phyloP scores from a whole-genome alignment of 2,329 filamentous ascomycete species.

The Ophiostoma sp. region DNA sequence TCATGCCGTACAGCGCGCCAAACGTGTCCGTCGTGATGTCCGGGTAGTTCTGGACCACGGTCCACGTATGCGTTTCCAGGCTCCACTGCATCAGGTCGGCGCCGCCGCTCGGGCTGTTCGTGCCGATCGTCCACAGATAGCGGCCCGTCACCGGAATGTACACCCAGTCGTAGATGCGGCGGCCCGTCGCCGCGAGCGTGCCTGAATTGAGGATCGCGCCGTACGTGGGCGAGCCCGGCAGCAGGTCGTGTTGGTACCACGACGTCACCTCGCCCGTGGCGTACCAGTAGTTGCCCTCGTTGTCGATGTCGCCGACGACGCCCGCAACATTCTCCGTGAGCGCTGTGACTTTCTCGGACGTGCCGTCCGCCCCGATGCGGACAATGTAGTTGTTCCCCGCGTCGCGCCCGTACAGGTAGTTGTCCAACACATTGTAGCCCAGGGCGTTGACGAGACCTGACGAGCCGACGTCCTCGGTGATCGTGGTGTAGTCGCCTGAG shows the following conservation, averaged over 20 bases:
- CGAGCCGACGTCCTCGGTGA: slow-evolving; percentile 20
- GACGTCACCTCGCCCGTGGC: background rate
- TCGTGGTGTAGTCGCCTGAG: slow-evolving; percentile 11
- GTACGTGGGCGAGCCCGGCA: slow-evolving; percentile 23
- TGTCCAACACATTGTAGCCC: slow-evolving; percentile 30
- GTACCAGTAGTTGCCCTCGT: slow-evolving; percentile 26
- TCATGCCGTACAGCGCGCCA: slow-evolving; percentile 24
- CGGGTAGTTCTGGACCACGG: slow-evolving; percentile 20
- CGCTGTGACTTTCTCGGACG: background rate
- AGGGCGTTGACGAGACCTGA: slow-evolving; percentile 27
- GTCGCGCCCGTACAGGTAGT: slow-evolving; percentile 29
- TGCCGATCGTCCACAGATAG: slow-evolving; percentile 20
- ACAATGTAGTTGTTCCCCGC: slow-evolving; percentile 21
- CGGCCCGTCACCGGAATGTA: slow-evolving; percentile 19
- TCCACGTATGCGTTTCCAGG: slow-evolving; percentile 21
- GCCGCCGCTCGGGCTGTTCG: background rate
- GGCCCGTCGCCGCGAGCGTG: slow-evolving; percentile 1
- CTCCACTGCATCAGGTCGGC: slow-evolving; percentile 22
- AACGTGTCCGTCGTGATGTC: background rate
- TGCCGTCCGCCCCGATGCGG: slow-evolving; percentile 28
- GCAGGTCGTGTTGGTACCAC: slow-evolving; percentile 23
- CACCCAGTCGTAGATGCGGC: slow-evolving; percentile 20
- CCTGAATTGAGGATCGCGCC: slow-evolving; percentile 13
- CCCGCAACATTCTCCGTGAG: background rate
- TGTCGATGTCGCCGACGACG: slow-evolving; percentile 25